phyloP scores from a whole-genome alignment of 2,329 filamentous ascomycete species.

The Ophiocordyceps camponoti-floridani region DNA sequence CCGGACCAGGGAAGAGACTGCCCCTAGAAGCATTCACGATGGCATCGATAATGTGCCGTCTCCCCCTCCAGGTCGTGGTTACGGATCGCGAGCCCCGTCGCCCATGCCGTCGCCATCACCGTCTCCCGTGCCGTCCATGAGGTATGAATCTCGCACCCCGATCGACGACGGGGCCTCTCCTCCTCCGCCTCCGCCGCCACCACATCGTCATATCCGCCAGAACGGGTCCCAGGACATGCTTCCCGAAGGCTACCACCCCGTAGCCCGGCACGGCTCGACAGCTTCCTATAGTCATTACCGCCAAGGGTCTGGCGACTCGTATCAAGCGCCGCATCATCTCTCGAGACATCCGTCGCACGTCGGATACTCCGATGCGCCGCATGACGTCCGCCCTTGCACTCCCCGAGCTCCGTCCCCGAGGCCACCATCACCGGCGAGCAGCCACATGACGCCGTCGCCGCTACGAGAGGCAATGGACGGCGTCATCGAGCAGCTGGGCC shows the following conservation, averaged over 20 bases:
- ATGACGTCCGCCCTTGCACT: conserved; percentile 23
- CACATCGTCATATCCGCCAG: conserved; percentile 50
- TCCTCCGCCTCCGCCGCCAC: conserved; percentile 67
- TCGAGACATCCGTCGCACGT: conserved; percentile 21
- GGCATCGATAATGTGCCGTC: conserved; percentile 5
- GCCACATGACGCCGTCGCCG: conserved; percentile 71
- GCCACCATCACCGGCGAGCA: conserved; percentile 48
- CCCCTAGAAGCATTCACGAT: conserved; percentile 8
- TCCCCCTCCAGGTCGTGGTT: conserved; percentile 9
- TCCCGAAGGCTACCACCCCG: conserved; percentile 2
- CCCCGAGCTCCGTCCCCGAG: conserved; percentile 43
- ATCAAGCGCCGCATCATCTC: conserved; percentile 9
- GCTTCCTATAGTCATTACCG: conserved; percentile 15
- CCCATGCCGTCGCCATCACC: conserved; percentile 10
- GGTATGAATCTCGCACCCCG: conserved; percentile 6
- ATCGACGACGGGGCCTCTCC: conserved; percentile 34
- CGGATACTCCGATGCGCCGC: conserved; percentile 20
- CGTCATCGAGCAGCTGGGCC: conserved; percentile 86
- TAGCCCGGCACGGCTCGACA: conserved; percentile 17
- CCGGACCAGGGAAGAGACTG: conserved; percentile 8
- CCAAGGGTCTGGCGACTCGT: conserved; percentile 17
- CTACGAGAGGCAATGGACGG: conserved; percentile 93
- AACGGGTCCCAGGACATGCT: conserved; percentile 5
- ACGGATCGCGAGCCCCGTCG: conserved; percentile 13
- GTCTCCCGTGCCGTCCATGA: conserved; percentile 6